A percentile compares a stretch with the other conserved stretches of the same genome.
Conservation (phyloP, 371 early-diverging fungal genomes). For the Mortierella sp. region DNA sequence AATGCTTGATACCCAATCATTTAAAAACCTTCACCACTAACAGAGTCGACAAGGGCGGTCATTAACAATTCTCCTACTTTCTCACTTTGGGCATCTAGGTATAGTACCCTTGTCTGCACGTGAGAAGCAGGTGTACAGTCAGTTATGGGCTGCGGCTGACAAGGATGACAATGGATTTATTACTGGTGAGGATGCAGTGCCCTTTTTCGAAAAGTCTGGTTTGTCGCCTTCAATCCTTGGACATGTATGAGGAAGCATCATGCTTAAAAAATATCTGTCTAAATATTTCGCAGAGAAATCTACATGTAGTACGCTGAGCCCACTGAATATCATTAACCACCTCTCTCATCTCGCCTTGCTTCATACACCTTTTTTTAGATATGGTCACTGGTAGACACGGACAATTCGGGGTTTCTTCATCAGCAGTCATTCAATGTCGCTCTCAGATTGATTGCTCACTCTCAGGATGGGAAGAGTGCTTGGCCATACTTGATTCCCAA, state of each 20-base stretch:
- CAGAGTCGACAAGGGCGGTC: neutral
- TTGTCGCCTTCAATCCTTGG: slow-evolving; percentile 76
- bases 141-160: slow-evolving; percentile 81
- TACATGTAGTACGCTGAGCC: too few relatives aligned
- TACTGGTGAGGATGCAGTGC: slow-evolving; percentile 82
- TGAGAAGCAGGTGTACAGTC: slow-evolving; percentile 77
- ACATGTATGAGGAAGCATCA: slow-evolving; percentile 69
- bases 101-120: slow-evolving; percentile 64
- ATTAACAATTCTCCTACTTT: neutral
- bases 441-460: slow-evolving; percentile 89
- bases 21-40: too few relatives aligned
- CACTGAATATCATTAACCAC: neutral
- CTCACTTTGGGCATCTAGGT: slow-evolving; percentile 11
- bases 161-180: slow-evolving; percentile 76
- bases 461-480: slow-evolving; percentile 78
- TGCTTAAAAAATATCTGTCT: neutral
- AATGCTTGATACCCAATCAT: too few relatives aligned
- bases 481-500: slow-evolving; percentile 62
- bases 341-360: too few relatives aligned
- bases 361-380: slow-evolving; percentile 65
- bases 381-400: slow-evolving; percentile 86
- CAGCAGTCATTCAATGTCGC: slow-evolving; percentile 82
- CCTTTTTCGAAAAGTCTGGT: slow-evolving; percentile 84
- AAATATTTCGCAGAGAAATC: slow-evolving; percentile 6
- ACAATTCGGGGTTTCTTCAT: slow-evolving; percentile 82